Evolutionary conservation across 768 basidiomycete genomes (phyloP).

Genomic region (Trametes maxima): DNA sequence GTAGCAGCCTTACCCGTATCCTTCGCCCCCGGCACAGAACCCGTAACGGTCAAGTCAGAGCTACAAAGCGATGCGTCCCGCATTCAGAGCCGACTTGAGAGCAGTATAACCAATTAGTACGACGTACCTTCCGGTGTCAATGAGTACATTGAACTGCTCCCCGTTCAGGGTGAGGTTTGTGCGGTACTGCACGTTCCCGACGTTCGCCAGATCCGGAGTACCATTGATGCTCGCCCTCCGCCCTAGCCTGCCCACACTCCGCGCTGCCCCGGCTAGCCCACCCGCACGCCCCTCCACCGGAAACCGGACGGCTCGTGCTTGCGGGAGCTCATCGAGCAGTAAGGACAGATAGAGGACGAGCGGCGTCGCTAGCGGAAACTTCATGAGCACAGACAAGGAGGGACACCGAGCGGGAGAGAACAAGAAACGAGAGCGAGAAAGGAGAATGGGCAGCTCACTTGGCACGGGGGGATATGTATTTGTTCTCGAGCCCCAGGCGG

Average conservation of each 20-base stretch:
- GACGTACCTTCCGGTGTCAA: conserved; percentile 37
- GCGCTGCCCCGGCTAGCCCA: conserved; percentile 1
- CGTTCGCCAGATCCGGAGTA: conserved; percentile 28
- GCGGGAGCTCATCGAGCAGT: conserved; percentile 27
- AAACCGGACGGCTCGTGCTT: conserved; percentile 22
- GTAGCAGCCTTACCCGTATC: conserved; percentile 30
- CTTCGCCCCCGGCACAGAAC: conserved; percentile 26
- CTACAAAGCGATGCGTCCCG: conserved; percentile 12
- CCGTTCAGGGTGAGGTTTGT: conserved; percentile 34
- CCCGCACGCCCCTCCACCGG: conserved; percentile 20
- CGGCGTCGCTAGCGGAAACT: conserved; percentile 24
- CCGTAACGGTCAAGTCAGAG: conserved; percentile 34
- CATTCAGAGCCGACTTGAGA: neutral
- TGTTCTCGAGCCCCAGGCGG: neutral
- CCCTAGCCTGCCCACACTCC: conserved; percentile 17
- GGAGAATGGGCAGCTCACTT: conserved; percentile 9
- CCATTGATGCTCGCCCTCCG: conserved; percentile 23
- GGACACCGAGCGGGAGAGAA: neutral
- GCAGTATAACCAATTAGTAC: neutral
- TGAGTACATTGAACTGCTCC: conserved; percentile 27
- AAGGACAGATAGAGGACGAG: conserved; percentile 30
- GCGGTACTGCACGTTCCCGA: conserved; percentile 31
- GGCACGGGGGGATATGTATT: neutral
- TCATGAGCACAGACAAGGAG: conserved; percentile 17
- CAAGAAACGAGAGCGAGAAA: conserved; percentile 12